Base-by-base conservation (phyloP, 805 yeast species). In the Starmera pachycereana region DNA sequence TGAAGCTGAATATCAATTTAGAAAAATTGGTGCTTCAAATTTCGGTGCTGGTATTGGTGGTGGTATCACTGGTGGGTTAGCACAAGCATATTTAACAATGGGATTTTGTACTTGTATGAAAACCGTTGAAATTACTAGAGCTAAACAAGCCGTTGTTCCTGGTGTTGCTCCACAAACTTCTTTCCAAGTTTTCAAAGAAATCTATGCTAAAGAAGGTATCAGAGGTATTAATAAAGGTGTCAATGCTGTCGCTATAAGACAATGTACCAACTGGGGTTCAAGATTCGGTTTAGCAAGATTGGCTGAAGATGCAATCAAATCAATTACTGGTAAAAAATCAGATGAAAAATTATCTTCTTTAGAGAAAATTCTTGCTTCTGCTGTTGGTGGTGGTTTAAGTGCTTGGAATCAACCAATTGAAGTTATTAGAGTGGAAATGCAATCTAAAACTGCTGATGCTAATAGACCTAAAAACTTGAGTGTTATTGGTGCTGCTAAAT, bases 351-450 rank as follows among this genome's bases (percentile, higher is more conserved):
- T 92, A 51, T 63, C 69, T 45, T 85, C 94, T 1, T 51, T 67
- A 18, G 97, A 92, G 61, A 89, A 89, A 65, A 81, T 92, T 41
- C 66, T 74, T 22, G 87, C 95, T 6, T 78, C 94, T 13, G 85
- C 83, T 9, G 66, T 92, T 46, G 98, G 98, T 74, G 98, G 98
- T 68, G 97, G 96, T 48, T 74, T 92, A 48, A 78, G 90, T 44
- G 96, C 97, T 13, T 92, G 98, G 97, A 92, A 92, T 66, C 98
- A 92, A 68, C 98, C 97, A 32, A 88, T 92, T 55, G 98, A 92
- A 67, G 98, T 92, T 40, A 83, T 89, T 50, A 78, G 98, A 63
- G 95, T 92, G 14, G 98, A 92, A 66, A 88, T 92, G 97, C 98
- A 92, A 68, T 82, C 95, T 42, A 82, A 83, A 68, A 87, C 89